Evolutionary conservation across 495 filamentous ascomycete genomes (phyloP).

Genomic region (Trichocladium antarcticum): DNA sequence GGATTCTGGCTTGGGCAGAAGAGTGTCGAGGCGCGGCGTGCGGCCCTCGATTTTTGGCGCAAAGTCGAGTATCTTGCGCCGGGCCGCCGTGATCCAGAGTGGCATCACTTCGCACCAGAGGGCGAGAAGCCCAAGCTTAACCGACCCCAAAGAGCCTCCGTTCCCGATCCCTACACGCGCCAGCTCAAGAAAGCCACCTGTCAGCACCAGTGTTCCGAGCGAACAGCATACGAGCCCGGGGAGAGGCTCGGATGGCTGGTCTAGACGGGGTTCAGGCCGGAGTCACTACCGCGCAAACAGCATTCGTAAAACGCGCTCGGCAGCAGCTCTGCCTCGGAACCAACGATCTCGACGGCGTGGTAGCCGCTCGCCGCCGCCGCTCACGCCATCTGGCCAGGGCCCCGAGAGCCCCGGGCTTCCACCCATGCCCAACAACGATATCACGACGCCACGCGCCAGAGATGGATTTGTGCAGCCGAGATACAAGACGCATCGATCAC

Average conservation of each 20-base stretch:
- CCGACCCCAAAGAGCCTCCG: constrained; percentile 53
- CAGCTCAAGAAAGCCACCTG: constrained; percentile 68
- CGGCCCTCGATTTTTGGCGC: constrained; percentile 24
- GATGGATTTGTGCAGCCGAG: constrained; percentile 25
- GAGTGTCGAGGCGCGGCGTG: constrained; percentile 24
- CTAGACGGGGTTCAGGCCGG: constrained; percentile 31
- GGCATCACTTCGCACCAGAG: constrained; percentile 64
- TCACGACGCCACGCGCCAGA: constrained; percentile 47
- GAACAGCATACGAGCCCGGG: constrained; percentile 76
- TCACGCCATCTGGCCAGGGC: constrained; percentile 52
- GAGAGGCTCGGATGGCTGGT: constrained; percentile 29
- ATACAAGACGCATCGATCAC: constrained; percentile 37
- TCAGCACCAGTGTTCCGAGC: constrained; percentile 52
- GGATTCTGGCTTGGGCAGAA: constrained; percentile 22
- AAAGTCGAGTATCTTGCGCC: constrained; percentile 39
- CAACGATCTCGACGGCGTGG: constrained; percentile 38
- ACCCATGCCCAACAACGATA: constrained; percentile 61
- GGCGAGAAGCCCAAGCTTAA: constrained; percentile 64
- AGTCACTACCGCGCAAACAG: constrained; percentile 40
- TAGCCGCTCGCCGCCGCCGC: constrained; percentile 54
- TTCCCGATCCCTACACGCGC: constrained; percentile 86
- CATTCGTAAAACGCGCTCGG: constrained; percentile 77
- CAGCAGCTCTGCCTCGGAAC: constrained; percentile 52
- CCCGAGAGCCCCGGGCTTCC: constrained; percentile 63
- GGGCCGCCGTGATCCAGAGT: constrained; percentile 63